Conservation (phyloP, 1,284 basidiomycete genomes). For the Entoloma clypeatum region DNA sequence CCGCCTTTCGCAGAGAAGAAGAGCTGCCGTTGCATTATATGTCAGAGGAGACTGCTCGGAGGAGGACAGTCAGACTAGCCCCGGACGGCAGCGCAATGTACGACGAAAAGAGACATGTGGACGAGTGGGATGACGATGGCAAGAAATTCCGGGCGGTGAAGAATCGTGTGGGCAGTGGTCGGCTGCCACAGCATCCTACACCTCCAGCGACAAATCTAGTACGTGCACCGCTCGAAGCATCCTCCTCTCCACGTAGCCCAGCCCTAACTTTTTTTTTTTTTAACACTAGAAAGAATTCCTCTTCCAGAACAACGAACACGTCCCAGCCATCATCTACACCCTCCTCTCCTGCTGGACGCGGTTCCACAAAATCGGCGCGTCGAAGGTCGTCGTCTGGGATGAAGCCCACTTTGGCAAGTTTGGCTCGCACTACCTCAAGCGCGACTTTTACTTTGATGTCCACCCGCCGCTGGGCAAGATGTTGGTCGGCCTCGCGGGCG, state of each 20-base stretch:
- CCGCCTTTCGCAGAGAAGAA: constrained; percentile 40
- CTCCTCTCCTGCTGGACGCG: constrained; percentile 92
- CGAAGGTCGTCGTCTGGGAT: constrained; percentile 93
- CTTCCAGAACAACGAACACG: constrained; percentile 78
- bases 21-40: constrained; percentile 69
- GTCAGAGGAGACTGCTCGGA: constrained; percentile 64
- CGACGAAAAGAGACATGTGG: constrained; percentile 31
- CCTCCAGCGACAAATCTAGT: constrained; percentile 73
- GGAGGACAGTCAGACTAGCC: constrained; percentile 50
- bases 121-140: constrained; percentile 57
- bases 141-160: constrained; percentile 59
- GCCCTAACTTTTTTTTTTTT: neutral
- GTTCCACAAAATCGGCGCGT: constrained; percentile 90
- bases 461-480: constrained; percentile 99
- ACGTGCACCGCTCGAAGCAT: constrained; percentile 26
- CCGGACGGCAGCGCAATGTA: constrained; percentile 36
- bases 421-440: constrained; percentile 93
- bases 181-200: constrained; percentile 51
- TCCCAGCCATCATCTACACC: constrained; percentile 86
- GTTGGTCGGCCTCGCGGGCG: constrained; percentile 92
- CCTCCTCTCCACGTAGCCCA: constrained; percentile 10
- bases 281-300: constrained; percentile 72
- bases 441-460: constrained; percentile 96
- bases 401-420: constrained; percentile 99
- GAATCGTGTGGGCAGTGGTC: constrained; percentile 54